Conservation (phyloP, 352 stramenopile species). For the Phytopythium delawarense region DNA sequence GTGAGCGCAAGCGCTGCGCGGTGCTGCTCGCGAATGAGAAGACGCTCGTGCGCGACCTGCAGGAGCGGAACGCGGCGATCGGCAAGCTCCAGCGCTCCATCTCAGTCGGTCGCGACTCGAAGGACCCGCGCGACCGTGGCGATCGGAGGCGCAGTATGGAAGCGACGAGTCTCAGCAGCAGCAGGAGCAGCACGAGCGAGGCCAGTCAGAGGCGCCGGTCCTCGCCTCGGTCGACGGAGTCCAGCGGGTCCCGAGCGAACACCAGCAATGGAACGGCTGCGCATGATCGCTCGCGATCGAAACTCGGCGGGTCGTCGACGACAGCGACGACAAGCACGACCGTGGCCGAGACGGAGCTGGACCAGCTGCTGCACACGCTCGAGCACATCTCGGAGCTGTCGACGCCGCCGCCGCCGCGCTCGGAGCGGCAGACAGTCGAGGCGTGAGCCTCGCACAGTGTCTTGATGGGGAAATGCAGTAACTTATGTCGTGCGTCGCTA, state of each 20-base stretch:
- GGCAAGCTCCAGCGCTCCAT: slow-evolving; percentile 48
- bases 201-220: neutral
- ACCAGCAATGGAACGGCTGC: neutral
- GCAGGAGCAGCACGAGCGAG: slow-evolving; percentile 11
- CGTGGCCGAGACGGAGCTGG: slow-evolving; percentile 49
- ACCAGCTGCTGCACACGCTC: slow-evolving; percentile 61
- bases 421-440: neutral
- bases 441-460: neutral
- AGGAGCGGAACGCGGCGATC: slow-evolving; percentile 56
- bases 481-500: neutral
- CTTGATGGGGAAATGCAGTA: neutral
- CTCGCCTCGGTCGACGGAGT: neutral
- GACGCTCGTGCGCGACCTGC: slow-evolving; percentile 60
- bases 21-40: slow-evolving; percentile 68
- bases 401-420: slow-evolving; percentile 15
- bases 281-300: neutral
- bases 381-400: slow-evolving; percentile 71
- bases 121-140: slow-evolving; percentile 1
- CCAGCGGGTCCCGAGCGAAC: neutral
- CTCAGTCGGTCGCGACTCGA: slow-evolving; percentile 3
- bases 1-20: slow-evolving; percentile 55
- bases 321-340: slow-evolving; percentile 1
- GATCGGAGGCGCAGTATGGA: slow-evolving; percentile 4
- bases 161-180: slow-evolving; percentile 7
- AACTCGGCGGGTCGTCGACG: neutral